Evolutionary conservation across 2,329 filamentous ascomycete genomes (phyloP), one percentile per base, ranked within the genome.

Genomic region (Beauveria scarabaeidicola): DNA sequence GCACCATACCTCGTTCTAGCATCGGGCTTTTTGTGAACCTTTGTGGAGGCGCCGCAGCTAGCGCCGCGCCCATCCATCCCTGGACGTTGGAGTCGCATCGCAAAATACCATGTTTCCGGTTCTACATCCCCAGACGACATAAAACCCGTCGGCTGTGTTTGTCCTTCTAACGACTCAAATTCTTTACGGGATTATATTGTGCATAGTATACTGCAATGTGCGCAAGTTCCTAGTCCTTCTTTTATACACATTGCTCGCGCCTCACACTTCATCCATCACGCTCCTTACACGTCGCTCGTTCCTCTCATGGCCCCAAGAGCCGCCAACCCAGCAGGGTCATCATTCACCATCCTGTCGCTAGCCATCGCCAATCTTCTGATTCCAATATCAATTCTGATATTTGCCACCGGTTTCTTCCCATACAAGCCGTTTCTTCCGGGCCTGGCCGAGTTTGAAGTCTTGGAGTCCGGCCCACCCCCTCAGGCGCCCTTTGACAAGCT

Each of bases 351-450:
- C 61, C 58, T 77, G 55, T 69, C 82, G 63, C 82, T 91, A 62
- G 70, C 81, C 55, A 73, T 84, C 64, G 87, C 90, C 68, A 96
- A 97, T 72, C 60, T 91, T 36, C 74, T 96, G 62, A 84, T 96
- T 48, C 89, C 90, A 3, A 69, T 88, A 59, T 87, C 91, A 51
- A 84, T 92, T 64, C 66, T 88, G 58, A 74, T 88, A 64, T 97
- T 97, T 72, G 92, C 90, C 27, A 84, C 85, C 36, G 93, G 94
- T 15, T 99, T 99, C 80, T 99, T 99, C 69, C 94, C 94, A 8
- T 97, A 97, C 75, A 99, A 99, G 70, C 91, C 94, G 3, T 88
- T 96, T 65, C 80, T 99, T 52, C 86, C 92, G 11, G 94, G 94
- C 4, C 77, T 96, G 51, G 92, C 94, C 10, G 77, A 81, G 63